Percentiles rank a stretch among this genome's conserved stretches.
Evolutionary conservation across 345 rosid genomes (phyloP).

Genomic region (Linum tenue): DNA sequence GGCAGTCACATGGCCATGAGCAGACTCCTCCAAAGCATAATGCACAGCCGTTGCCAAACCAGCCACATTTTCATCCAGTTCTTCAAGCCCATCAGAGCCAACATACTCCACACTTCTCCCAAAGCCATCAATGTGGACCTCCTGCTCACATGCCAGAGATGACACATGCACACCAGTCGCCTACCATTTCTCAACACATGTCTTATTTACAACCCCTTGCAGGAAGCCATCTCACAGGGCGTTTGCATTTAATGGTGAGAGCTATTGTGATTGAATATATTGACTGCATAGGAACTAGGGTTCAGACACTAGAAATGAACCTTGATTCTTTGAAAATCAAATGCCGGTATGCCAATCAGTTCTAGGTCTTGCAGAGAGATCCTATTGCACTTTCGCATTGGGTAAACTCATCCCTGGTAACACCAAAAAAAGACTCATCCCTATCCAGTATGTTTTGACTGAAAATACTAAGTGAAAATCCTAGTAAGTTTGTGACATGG

Average conservation of each 20-base stretch:
- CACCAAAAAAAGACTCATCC: too few species aligned
- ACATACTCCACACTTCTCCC: constrained; percentile 54
- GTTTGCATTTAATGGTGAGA: constrained; percentile 61
- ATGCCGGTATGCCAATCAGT: too few species aligned
- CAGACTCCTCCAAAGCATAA: constrained; percentile 64
- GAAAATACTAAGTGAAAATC: too few species aligned
- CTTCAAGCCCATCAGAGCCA: constrained; percentile 50
- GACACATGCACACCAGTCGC: constrained; percentile 56
- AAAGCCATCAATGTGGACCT: constrained; percentile 54
- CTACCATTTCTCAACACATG: constrained; percentile 70
- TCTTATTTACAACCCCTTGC: constrained; percentile 70
- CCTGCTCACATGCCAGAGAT: constrained; percentile 50
- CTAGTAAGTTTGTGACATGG: too few species aligned
- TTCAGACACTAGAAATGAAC: too few species aligned
- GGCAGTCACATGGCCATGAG: constrained; percentile 52
- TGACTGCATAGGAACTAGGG: neutral
- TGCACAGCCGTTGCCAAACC: constrained; percentile 47
- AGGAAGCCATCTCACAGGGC: constrained; percentile 55
- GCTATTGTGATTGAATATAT: neutral
- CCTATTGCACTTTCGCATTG: too few species aligned
- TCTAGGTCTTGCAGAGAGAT: too few species aligned
- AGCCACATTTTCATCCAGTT: constrained; percentile 63
- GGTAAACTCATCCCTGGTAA: too few species aligned
- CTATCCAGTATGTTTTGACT: too few species aligned
- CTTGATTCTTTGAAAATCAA: too few species aligned